Conservation (phyloP, 495 filamentous ascomycete genomes). For the Thermothielavioides terrestris region DNA sequence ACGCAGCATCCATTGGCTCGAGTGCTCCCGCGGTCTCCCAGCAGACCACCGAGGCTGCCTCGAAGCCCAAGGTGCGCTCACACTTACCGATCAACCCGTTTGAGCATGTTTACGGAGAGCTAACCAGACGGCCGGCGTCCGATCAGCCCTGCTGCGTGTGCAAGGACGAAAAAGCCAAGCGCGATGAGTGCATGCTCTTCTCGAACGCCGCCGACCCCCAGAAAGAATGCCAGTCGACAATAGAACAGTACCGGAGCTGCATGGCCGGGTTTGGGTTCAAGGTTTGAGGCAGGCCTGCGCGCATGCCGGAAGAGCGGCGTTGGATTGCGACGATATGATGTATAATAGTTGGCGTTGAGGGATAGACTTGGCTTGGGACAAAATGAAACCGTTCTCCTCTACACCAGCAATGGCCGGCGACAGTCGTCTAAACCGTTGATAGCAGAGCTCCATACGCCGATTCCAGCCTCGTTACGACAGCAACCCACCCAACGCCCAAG, state of each 20-base stretch:
- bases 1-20: constrained; percentile 22
- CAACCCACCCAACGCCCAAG: neutral
- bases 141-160: constrained; percentile 90
- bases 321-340: constrained; percentile 7
- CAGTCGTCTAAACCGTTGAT: neutral
- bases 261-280: constrained; percentile 94
- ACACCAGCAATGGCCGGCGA: neutral
- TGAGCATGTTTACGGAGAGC: neutral
- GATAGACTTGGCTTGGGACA: constrained; percentile 6
- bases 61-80: constrained; percentile 39
- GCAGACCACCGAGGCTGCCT: constrained; percentile 21
- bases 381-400: constrained; percentile 1
- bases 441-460: too few relatives aligned
- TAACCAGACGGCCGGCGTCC: neutral
- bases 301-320: neutral
- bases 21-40: constrained; percentile 15
- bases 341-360: constrained; percentile 7
- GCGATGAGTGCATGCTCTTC: constrained; percentile 99
- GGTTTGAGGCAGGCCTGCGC: constrained; percentile 33
- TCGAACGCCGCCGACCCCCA: constrained; percentile 69
- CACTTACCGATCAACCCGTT: neutral
- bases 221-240: constrained; percentile 66
- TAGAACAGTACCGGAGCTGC: constrained; percentile 80
- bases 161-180: constrained; percentile 82
- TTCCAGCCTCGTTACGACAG: neutral